A percentile compares a stretch with the other conserved stretches of the same genome.
Evolutionary conservation across 1,284 basidiomycete species (phyloP).

Genomic region (Pyrrhoderma noxium): DNA sequence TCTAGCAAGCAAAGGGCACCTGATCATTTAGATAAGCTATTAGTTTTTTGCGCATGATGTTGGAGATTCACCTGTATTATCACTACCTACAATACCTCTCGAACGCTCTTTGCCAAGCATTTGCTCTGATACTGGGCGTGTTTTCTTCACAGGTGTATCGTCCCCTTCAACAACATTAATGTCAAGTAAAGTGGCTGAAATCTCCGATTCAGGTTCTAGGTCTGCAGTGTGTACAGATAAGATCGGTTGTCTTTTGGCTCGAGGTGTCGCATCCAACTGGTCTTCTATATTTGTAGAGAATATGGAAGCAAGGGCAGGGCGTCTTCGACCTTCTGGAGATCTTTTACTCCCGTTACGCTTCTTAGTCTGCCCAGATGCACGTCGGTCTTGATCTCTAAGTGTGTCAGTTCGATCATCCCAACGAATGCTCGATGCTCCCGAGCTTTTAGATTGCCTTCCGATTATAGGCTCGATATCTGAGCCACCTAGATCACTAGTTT

Average conservation of each 20-base stretch:
- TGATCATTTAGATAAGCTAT: conserved; percentile 21
- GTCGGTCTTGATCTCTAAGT: conserved; percentile 41
- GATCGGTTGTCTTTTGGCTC: conserved; percentile 27
- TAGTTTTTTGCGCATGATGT: background rate
- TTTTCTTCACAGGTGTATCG: conserved; percentile 42
- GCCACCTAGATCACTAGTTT: conserved; percentile 46
- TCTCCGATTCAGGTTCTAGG: conserved; percentile 38
- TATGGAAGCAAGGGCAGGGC: conserved; percentile 41
- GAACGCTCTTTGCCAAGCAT: conserved; percentile 43
- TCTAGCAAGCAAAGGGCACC: conserved; percentile 64
- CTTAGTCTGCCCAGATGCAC: conserved; percentile 30
- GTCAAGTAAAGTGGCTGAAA: conserved; percentile 23
- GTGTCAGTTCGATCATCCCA: conserved; percentile 63
- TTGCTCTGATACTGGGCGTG: conserved; percentile 61
- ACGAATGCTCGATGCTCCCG: conserved; percentile 36
- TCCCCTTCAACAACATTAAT: conserved; percentile 18
- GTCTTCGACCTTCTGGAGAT: conserved; percentile 32
- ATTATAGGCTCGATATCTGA: conserved; percentile 26
- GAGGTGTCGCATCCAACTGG: conserved; percentile 21
- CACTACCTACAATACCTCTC: conserved; percentile 44
- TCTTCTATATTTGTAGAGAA: conserved; percentile 45
- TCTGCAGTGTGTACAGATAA: conserved; percentile 46
- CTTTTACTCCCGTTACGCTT: conserved; percentile 22
- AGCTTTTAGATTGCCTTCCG: conserved; percentile 13
- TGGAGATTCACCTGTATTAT: conserved; percentile 37